Evolutionary conservation across 2,329 filamentous ascomycete species (phyloP).

Genomic region (Fusarium fujikuroi): DNA sequence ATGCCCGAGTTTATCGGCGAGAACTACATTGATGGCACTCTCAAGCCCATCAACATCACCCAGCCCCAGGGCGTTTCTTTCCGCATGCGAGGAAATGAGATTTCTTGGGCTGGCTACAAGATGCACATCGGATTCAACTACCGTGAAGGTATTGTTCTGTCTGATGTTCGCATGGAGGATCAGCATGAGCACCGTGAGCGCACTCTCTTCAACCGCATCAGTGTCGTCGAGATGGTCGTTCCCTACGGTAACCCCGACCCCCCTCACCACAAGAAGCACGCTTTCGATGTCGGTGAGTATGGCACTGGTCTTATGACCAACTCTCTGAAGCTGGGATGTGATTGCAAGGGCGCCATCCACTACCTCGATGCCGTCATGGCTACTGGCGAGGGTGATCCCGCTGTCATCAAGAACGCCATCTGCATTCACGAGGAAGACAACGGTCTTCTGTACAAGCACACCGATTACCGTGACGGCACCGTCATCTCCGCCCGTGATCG

Average conservation of each 20-base stretch:
- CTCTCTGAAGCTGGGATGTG: constrained; percentile 79
- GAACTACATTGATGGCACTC: constrained; percentile 49
- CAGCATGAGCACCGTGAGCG: constrained; percentile 54
- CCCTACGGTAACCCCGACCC: constrained; percentile 82
- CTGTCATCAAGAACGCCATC: constrained; percentile 91
- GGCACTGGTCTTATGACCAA: constrained; percentile 88
- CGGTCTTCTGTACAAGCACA: constrained; percentile 73
- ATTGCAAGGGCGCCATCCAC: constrained; percentile 91
- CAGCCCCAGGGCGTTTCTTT: constrained; percentile 56
- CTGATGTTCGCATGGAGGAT: constrained; percentile 74
- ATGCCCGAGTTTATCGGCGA: constrained; percentile 50
- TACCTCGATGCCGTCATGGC: constrained; percentile 92
- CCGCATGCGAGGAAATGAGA: constrained; percentile 58
- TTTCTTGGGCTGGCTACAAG: constrained; percentile 73
- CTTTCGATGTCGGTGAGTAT: constrained; percentile 84
- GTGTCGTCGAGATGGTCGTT: constrained; percentile 77
- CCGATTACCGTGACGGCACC: constrained; percentile 69
- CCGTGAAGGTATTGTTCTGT: constrained; percentile 75
- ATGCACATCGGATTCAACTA: constrained; percentile 79
- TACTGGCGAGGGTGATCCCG: constrained; percentile 79
- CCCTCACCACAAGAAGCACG: constrained; percentile 83
- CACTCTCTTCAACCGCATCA: constrained; percentile 74
- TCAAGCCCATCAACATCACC: constrained; percentile 54
- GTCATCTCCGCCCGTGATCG: constrained; percentile 68
- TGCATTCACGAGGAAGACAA: constrained; percentile 77